Evolutionary conservation across 495 filamentous ascomycete species (phyloP).

Genomic region (Penicillium atrosanguineum): DNA sequence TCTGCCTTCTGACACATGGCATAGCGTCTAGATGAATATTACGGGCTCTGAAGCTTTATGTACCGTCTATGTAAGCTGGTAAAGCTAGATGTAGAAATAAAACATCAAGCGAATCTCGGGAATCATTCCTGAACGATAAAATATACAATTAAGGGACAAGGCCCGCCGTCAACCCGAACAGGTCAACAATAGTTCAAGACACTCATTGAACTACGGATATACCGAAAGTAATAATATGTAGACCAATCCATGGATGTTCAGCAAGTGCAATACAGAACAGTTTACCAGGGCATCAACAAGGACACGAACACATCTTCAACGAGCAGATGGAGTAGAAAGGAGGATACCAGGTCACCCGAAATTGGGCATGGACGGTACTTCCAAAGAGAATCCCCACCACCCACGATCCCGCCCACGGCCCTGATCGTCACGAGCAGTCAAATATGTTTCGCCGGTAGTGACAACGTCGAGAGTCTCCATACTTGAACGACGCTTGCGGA

Average conservation of each 20-base stretch:
- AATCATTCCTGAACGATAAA: background rate
- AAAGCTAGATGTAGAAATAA: too few relatives aligned
- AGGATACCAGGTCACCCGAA: background rate
- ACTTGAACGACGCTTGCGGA: background rate
- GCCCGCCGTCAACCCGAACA: background rate
- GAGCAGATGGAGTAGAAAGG: background rate
- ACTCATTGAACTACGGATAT: background rate
- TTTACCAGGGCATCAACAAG: background rate
- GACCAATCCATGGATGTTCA: background rate
- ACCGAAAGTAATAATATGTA: background rate
- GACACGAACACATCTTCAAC: background rate
- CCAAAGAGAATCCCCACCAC: background rate
- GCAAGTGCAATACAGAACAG: background rate
- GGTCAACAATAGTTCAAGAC: background rate
- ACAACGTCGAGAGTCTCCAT: slow-evolving; percentile 11
- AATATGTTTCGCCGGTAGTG: slow-evolving; percentile 28
- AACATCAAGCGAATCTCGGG: too few relatives aligned
- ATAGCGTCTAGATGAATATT: slow-evolving; percentile 1
- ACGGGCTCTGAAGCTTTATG: background rate
- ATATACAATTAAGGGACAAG: background rate
- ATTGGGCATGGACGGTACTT: background rate
- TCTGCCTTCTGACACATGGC: background rate
- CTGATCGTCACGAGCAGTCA: slow-evolving; percentile 19
- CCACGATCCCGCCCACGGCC: background rate
- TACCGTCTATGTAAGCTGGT: too few relatives aligned